Percentiles rank a stretch among this genome's conserved stretches.
Conservation (phyloP, 257 asterid species). For the Rauvolfia tetraphylla region DNA sequence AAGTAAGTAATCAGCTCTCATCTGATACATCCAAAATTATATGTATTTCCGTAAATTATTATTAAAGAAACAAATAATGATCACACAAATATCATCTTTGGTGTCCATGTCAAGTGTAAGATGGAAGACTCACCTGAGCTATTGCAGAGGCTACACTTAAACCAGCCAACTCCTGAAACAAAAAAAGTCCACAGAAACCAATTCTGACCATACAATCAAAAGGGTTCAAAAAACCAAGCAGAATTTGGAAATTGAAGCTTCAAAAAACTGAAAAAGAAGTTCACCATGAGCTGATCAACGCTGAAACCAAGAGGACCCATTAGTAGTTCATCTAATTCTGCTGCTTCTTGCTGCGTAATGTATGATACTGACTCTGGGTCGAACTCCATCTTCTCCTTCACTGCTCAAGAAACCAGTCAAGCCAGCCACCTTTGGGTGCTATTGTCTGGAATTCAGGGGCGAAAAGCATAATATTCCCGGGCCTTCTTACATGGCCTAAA, state of each 20-base stretch:
- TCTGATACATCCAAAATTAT: neutral
- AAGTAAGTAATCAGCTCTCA: neutral
- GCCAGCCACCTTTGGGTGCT: neutral
- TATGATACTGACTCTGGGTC: conserved; percentile 41
- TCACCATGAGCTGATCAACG: conserved; percentile 73
- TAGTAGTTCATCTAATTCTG: conserved; percentile 60
- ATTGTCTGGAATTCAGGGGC: neutral
- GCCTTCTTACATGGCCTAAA: no score
- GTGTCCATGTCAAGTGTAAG: neutral
- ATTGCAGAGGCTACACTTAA: conserved; percentile 34
- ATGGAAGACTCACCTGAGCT: conserved; percentile 26
- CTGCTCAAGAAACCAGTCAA: neutral
- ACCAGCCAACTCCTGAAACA: conserved; percentile 32
- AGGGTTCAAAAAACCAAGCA: neutral
- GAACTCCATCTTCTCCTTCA: conserved; percentile 6
- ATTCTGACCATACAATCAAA: neutral
- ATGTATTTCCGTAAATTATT: neutral
- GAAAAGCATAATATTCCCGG: neutral
- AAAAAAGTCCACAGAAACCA: conserved; percentile 1
- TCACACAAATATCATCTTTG: neutral
- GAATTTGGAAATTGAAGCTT: neutral
- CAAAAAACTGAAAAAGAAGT: neutral
- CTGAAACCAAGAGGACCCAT: conserved; percentile 77
- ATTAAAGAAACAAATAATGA: neutral
- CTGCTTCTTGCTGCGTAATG: conserved; percentile 65